Evolutionary conservation across 805 yeast genomes (phyloP), one percentile per base, ranked within the genome.

Genomic region (Ogataea methanolica): DNA sequence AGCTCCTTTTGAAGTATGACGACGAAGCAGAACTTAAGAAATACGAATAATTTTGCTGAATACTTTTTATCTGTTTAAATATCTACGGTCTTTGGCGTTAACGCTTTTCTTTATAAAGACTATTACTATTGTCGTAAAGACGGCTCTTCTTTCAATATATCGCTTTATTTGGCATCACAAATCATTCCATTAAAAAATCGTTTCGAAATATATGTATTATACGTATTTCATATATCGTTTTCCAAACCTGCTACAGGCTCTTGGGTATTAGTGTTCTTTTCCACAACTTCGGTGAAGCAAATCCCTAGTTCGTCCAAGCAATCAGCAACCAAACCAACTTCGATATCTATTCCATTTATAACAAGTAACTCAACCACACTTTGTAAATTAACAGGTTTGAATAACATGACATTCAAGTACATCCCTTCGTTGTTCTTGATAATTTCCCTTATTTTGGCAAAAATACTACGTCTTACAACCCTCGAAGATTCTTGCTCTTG

Each of bases 261-360:
- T 3, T 45, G 26, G 9, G 12, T 43, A 15, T 39, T 34, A 16
- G 22, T 11, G 15, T 26, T 43, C 42, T 12, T 39, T 39, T 16
- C 44, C 42, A n/a, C 33, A 15, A 29, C 29, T 8, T 48, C 54
- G 0, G 62, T 56, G 52, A 59, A 56, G 49, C 62, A 56, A 5
- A 65, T 44, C 3, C 69, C 68, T 37, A 62, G 39, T 19, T 54
- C 55, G 43, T 66, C 70, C 29, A 66, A 47, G 39, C 58, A 55
- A 6, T 57, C 57, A 12, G 55, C 44, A 4, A 66, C 49, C 22
- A 57, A 22, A 3, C 44, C 45, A 2, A 46, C 41, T 16, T 65
- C 65, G 9, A 55, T 39, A n/a, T 52, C 50, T 11, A 55, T 39
- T 33, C 55, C 54, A n/a, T 49, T 50, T 4, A 36, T 23, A 5